A percentile compares a stretch with the other conserved stretches of the same genome.
Evolutionary conservation across 2,329 filamentous ascomycete genomes (phyloP).

Genomic region (Incumbomyces delicatus): DNA sequence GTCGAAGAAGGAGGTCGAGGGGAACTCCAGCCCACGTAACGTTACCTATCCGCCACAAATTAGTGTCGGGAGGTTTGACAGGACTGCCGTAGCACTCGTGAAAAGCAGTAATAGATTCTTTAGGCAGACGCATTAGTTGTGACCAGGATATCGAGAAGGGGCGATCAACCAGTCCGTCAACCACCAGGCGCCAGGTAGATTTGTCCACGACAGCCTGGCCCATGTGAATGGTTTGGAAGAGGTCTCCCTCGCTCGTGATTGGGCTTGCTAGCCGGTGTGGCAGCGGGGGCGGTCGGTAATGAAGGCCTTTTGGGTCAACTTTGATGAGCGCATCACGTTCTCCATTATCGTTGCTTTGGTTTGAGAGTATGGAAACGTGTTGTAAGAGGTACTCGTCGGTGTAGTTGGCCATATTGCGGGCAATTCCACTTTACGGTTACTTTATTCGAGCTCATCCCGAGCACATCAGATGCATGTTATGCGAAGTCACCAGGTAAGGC

Average conservation of each 20-base stretch:
- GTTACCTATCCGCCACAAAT: constrained; percentile 27
- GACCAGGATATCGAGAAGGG: constrained; percentile 23
- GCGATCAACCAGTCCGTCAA: constrained; percentile 25
- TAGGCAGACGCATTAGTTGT: constrained; percentile 22
- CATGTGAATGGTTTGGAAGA: constrained; percentile 32
- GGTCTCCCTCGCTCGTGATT: constrained; percentile 22
- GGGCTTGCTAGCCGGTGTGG: constrained; percentile 22
- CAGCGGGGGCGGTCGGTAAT: constrained; percentile 20
- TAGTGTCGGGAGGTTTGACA: constrained; percentile 22
- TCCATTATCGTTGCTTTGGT: background rate
- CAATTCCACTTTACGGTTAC: background rate
- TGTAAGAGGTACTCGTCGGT: constrained; percentile 1
- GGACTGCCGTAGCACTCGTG: constrained; percentile 31
- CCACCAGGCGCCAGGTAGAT: constrained; percentile 22
- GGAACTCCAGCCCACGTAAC: constrained; percentile 28
- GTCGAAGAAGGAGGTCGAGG: constrained; percentile 18
- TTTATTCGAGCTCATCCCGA: background rate
- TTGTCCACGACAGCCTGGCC: constrained; percentile 24
- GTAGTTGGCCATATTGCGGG: background rate
- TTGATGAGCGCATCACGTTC: constrained; percentile 12
- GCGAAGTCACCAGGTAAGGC: too few relatives aligned
- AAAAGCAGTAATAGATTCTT: constrained; percentile 22
- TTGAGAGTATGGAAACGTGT: constrained; percentile 9
- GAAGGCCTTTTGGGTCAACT: constrained; percentile 13
- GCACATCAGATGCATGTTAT: too few relatives aligned